phyloP scores from a whole-genome alignment of 495 filamentous ascomycete genomes.

The Cudoniella acicularis region DNA sequence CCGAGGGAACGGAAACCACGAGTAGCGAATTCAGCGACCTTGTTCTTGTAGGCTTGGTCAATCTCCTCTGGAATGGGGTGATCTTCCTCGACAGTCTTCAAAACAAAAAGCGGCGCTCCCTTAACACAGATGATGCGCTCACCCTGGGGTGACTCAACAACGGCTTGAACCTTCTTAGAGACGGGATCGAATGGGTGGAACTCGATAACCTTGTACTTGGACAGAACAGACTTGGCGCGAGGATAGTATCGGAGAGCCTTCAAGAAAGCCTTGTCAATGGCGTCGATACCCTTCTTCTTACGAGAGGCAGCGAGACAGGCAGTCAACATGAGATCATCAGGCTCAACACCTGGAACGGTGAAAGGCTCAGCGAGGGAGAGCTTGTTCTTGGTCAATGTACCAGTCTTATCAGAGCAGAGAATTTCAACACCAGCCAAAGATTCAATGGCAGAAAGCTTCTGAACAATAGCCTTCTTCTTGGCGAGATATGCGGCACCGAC shows the following conservation, averaged over 20 bases:
- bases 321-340: slow-evolving; percentile 84
- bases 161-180: slow-evolving; percentile 85
- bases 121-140: slow-evolving; percentile 85
- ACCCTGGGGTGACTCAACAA: slow-evolving; percentile 77
- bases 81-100: slow-evolving; percentile 80
- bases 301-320: slow-evolving; percentile 87
- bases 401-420: slow-evolving; percentile 96
- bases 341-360: slow-evolving; percentile 71
- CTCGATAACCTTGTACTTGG: slow-evolving; percentile 71
- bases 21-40: slow-evolving; percentile 83
- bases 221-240: slow-evolving; percentile 67
- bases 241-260: slow-evolving; percentile 79
- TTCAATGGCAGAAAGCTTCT: slow-evolving; percentile 93
- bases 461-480: slow-evolving; percentile 93
- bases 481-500: slow-evolving; percentile 92
- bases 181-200: slow-evolving; percentile 92
- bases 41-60: slow-evolving; percentile 78
- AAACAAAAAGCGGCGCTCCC: slow-evolving; percentile 80
- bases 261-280: slow-evolving; percentile 92
- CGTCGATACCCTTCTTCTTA: slow-evolving; percentile 93
- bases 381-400: slow-evolving; percentile 92
- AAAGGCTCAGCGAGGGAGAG: slow-evolving; percentile 81
- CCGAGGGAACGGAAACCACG: slow-evolving; percentile 92
- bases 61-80: slow-evolving; percentile 69
- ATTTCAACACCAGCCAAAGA: slow-evolving; percentile 94